These are phyloP conservation scores for Nakazawaea molendinolei DNA, from an alignment of 805 yeast genomes.

Conservation along the genomic window DNA sequence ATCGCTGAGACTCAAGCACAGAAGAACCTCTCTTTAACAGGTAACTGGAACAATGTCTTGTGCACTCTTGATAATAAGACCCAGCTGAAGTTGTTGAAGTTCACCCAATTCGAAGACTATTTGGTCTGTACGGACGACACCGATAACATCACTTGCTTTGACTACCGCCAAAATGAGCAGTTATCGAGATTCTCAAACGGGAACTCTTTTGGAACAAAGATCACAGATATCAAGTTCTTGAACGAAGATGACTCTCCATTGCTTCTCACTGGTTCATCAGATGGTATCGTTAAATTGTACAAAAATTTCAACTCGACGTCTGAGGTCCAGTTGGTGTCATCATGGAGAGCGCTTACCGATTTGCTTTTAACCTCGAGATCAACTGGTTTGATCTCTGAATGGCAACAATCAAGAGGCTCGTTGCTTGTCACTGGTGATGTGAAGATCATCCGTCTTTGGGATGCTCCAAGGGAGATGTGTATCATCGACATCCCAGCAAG, in stretches of 20 bases:
- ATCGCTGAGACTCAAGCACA: slow-evolving; percentile 88
- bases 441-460: slow-evolving; percentile 88
- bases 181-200: slow-evolving; percentile 72
- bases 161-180: slow-evolving; percentile 63
- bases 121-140: slow-evolving; percentile 76
- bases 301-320: slow-evolving; percentile 59
- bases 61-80: slow-evolving; percentile 62
- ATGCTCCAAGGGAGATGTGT: slow-evolving; percentile 89
- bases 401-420: slow-evolving; percentile 96
- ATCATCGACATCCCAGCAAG: slow-evolving; percentile 86
- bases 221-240: slow-evolving; percentile 77
- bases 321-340: slow-evolving; percentile 58
- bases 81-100: slow-evolving; percentile 71
- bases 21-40: slow-evolving; percentile 72
- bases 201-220: slow-evolving; percentile 81
- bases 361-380: slow-evolving; percentile 73
- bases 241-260: slow-evolving; percentile 92
- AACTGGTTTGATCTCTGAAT: slow-evolving; percentile 80
- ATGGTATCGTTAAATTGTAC: slow-evolving; percentile 87
- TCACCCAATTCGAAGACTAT: slow-evolving; percentile 87
- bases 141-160: slow-evolving; percentile 80
- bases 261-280: slow-evolving; percentile 82
- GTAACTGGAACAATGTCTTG: slow-evolving; percentile 72
- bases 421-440: slow-evolving; percentile 92
- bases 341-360: slow-evolving; percentile 93